These are phyloP conservation scores for Pestalotiopsis sp. DNA, from an alignment of 2,329 filamentous ascomycete species.

Conservation along the genomic window DNA sequence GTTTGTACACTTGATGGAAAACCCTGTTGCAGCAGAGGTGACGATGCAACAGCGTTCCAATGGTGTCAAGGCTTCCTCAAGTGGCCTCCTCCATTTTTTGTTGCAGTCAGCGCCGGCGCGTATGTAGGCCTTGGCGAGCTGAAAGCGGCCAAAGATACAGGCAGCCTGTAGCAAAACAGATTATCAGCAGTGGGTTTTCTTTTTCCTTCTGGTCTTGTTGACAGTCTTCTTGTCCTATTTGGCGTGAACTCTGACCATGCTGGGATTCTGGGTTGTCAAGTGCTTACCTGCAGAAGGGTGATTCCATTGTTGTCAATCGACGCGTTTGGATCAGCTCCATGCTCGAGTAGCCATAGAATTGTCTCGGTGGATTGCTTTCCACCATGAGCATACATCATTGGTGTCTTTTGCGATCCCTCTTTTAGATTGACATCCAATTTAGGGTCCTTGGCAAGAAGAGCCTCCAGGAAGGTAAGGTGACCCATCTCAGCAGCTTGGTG, in stretches of 20 bases:
- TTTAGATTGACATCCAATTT: not conserved
- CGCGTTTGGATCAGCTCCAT: not conserved
- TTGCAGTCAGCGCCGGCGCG: not conserved
- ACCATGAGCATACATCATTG: not conserved
- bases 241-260: too few species aligned
- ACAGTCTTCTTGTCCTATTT: too few species aligned
- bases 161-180: not conserved
- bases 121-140: not conserved
- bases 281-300: not conserved
- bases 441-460: not conserved
- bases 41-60: constrained; percentile 3
- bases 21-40: not conserved
- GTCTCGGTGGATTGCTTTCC: not conserved
- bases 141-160: not conserved
- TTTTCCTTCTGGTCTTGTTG: too few species aligned
- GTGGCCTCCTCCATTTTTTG: not conserved
- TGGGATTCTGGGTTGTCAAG: not conserved
- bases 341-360: not conserved
- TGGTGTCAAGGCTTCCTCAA: not conserved
- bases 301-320: not conserved
- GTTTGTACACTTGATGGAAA: not conserved
- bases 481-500: not conserved
- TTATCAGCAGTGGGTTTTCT: not conserved
- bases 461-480: not conserved
- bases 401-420: not conserved